Evolutionary conservation across 805 yeast species (phyloP).

Genomic region (Isabelozyma rhagii): DNA sequence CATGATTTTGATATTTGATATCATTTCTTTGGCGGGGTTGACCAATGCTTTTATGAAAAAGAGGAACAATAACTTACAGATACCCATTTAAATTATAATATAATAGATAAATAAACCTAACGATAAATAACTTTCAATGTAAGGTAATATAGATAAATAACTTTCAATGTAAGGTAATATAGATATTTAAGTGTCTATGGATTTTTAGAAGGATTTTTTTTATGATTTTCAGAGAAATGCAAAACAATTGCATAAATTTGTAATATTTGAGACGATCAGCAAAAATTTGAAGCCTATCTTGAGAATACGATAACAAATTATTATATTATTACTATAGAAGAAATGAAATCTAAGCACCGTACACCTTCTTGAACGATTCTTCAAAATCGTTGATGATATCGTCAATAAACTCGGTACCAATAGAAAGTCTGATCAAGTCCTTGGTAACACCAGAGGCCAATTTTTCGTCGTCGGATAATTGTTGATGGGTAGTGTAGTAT

Average conservation of each 20-base stretch:
- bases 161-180: too few relatives aligned
- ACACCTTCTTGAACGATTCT: constrained; percentile 72
- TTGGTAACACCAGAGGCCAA: constrained; percentile 80
- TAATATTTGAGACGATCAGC: neutral
- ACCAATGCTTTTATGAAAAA: neutral
- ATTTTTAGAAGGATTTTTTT: neutral
- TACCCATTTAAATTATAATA: neutral
- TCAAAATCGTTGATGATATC: constrained; percentile 88
- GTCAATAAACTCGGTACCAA: constrained; percentile 89
- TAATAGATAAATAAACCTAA: too few relatives aligned
- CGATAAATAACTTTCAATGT: too few relatives aligned
- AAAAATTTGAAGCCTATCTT: neutral
- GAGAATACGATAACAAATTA: neutral
- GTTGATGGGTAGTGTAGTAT: constrained; percentile 93
- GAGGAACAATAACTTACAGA: neutral
- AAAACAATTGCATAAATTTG: too few relatives aligned
- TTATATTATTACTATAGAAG: neutral
- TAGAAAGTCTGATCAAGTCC: constrained; percentile 83
- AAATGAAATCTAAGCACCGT: constrained; percentile 12
- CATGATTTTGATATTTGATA: neutral
- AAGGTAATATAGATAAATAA: too few relatives aligned
- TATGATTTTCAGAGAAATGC: too few relatives aligned
- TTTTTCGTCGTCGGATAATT: constrained; percentile 79
- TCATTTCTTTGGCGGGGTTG: neutral
- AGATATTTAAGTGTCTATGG: neutral